A percentile compares a stretch with the other conserved stretches of the same genome.
phyloP scores from a whole-genome alignment of 2,329 filamentous ascomycete species.

The Colletotrichum sp. region DNA sequence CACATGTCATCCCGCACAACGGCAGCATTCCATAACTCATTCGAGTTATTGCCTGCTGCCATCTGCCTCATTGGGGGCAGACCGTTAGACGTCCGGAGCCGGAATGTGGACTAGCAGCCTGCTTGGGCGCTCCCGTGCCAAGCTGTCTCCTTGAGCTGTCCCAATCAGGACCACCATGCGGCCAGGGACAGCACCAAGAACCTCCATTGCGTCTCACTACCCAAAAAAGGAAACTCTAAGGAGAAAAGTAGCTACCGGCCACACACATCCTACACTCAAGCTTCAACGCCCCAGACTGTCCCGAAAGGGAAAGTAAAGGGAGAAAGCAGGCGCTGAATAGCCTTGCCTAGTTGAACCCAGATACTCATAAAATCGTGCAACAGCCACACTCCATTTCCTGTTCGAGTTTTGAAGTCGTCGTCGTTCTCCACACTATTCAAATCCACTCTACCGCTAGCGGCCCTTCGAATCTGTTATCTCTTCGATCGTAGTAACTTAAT shows the following conservation, averaged over 20 bases:
- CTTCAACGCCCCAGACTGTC: background rate
- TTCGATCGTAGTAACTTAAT: background rate
- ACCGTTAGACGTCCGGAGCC: background rate
- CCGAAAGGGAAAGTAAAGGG: background rate
- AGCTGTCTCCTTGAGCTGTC: background rate
- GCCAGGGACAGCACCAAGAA: background rate
- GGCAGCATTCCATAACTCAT: background rate
- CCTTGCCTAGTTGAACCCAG: background rate
- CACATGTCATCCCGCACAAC: slow-evolving; percentile 11
- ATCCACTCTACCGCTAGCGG: background rate
- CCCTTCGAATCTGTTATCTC: background rate
- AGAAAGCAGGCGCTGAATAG: background rate
- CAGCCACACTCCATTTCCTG: background rate
- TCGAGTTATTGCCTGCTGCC: background rate
- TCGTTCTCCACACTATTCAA: background rate
- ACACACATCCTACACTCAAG: slow-evolving; percentile 1
- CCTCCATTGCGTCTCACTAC: slow-evolving; percentile 7
- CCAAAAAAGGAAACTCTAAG: background rate
- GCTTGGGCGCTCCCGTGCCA: background rate
- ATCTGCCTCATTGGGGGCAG: background rate
- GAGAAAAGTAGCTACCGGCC: slow-evolving; percentile 10
- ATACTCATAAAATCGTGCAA: slow-evolving; percentile 10
- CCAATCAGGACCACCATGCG: slow-evolving; percentile 9
- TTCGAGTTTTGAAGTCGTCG: background rate
- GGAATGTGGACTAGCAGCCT: background rate